Percentiles rank a stretch among this genome's conserved stretches.
Conservation (phyloP, 176 grass and related monocot species). For the Musa beccarii region DNA sequence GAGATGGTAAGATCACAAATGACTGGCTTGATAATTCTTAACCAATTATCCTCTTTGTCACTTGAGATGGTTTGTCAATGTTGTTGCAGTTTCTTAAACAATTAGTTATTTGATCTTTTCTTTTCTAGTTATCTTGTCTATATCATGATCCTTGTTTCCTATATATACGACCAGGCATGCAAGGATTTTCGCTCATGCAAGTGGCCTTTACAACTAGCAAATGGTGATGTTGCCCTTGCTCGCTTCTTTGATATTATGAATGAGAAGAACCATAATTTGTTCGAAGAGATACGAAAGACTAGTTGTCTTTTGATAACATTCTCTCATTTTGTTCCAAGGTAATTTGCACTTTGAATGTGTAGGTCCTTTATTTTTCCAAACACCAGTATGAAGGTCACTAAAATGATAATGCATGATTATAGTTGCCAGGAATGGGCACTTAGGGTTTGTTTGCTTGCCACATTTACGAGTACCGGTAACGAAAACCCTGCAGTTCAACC, state of each 20-base stretch:
- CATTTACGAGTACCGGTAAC: too few relatives aligned
- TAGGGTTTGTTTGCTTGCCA: too few relatives aligned
- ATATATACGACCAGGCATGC: conserved; percentile 53
- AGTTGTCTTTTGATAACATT: conserved; percentile 76
- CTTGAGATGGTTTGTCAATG: too few relatives aligned
- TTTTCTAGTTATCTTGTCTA: not conserved
- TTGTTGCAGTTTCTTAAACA: too few relatives aligned
- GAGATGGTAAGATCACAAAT: conserved; percentile 49
- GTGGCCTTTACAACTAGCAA: conserved; percentile 56
- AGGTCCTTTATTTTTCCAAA: not conserved
- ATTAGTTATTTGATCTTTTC: not conserved
- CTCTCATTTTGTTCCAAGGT: conserved; percentile 98
- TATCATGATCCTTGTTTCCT: not conserved
- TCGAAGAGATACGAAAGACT: conserved; percentile 62
- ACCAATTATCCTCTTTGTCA: too few relatives aligned
- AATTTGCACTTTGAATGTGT: conserved; percentile 8
- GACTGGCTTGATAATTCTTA: not conserved
- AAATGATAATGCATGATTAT: not conserved
- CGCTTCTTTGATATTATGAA: conserved; percentile 82
- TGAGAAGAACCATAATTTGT: conserved; percentile 55
- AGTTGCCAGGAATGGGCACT: not conserved
- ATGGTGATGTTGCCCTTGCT: conserved; percentile 60
- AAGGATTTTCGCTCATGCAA: conserved; percentile 88
- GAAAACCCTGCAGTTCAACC: too few relatives aligned
- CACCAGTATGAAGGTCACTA: not conserved